These are phyloP conservation scores for Solanum lycopersicoides DNA, from an alignment of 257 asterid genomes.

Conservation along the genomic window DNA sequence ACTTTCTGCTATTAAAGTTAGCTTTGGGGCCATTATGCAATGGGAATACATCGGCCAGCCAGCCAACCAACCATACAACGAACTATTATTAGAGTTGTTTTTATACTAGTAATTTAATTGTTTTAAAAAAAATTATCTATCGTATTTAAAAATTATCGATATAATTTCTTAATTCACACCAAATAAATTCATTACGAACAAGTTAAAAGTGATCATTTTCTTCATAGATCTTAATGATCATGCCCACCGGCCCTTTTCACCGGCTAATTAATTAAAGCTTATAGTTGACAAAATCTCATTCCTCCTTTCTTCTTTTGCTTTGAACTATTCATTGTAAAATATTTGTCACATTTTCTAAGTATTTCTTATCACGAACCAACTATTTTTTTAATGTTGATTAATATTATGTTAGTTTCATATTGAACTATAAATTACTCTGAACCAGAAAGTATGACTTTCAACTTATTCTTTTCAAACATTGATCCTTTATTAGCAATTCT, in stretches of 20 bases:
- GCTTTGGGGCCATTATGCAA: neutral
- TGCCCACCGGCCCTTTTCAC: neutral
- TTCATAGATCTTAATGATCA: neutral
- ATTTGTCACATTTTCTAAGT: neutral
- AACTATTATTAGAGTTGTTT: neutral
- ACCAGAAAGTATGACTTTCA: neutral
- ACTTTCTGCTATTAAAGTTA: neutral
- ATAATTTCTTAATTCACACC: neutral
- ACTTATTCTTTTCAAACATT: neutral
- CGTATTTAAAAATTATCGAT: neutral
- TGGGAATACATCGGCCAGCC: neutral
- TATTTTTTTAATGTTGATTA: neutral
- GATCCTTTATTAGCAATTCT: neutral
- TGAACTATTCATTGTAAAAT: neutral
- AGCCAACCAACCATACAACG: neutral
- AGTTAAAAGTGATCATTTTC: neutral
- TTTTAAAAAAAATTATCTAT: neutral
- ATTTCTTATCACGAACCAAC: neutral
- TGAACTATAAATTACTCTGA: neutral
- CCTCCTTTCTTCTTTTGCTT: neutral
- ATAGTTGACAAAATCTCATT: neutral
- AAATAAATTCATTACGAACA: no score
- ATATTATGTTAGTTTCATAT: neutral
- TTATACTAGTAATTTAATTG: neutral
- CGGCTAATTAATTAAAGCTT: neutral